A percentile compares a stretch with the other conserved stretches of the same genome.
These are phyloP conservation scores for Orychophragmus violaceus DNA, from an alignment of 345 rosid species.

Conservation along the genomic window DNA sequence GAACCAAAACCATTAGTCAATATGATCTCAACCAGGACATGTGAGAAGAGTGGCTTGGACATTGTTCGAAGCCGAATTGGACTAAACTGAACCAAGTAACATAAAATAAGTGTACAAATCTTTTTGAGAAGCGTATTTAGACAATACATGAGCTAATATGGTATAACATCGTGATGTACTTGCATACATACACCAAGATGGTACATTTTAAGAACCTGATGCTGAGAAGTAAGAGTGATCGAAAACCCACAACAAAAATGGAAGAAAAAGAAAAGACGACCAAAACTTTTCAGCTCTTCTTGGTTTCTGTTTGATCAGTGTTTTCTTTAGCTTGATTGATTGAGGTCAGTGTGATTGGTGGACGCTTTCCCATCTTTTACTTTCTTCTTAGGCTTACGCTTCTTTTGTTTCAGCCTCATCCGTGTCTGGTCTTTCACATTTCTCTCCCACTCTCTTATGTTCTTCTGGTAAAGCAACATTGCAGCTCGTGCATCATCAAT, in stretches of 20 bases:
- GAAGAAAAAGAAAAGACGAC: background rate
- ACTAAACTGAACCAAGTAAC: background rate
- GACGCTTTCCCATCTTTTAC: conserved; percentile 15
- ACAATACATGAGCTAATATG: conserved; percentile 1
- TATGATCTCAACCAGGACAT: background rate
- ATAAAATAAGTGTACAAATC: background rate
- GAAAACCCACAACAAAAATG: background rate
- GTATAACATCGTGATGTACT: background rate
- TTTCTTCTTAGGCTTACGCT: conserved; percentile 65
- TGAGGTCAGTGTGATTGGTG: background rate
- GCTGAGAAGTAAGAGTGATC: background rate
- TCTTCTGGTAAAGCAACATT: conserved; percentile 75
- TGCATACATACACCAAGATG: conserved; percentile 18
- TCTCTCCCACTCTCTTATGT: conserved; percentile 74
- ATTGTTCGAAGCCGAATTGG: background rate
- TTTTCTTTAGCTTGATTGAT: background rate
- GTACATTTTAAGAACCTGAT: conserved; percentile 2
- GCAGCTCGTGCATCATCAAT: conserved; percentile 85
- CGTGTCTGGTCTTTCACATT: conserved; percentile 49
- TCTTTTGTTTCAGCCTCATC: conserved; percentile 56
- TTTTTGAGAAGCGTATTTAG: background rate
- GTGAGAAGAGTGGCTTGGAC: background rate
- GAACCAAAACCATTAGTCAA: background rate
- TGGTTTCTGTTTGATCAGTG: background rate
- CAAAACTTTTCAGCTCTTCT: conserved; percentile 16